Conservation (phyloP, 495 filamentous ascomycete genomes). For the Aspergillus cavernicola region DNA sequence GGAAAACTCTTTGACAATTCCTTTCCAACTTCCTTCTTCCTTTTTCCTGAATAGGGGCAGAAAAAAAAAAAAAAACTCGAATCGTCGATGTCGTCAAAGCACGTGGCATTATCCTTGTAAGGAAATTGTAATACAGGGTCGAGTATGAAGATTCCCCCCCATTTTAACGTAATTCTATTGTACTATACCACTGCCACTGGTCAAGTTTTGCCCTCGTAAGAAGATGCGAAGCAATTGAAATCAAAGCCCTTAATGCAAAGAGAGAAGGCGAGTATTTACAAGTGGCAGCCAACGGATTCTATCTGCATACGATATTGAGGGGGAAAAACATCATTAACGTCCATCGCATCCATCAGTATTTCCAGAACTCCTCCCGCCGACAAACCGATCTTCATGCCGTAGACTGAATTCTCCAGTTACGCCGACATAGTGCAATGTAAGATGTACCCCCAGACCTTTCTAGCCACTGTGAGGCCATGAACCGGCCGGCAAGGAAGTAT, state of each 20-base stretch:
- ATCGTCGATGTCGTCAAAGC: background rate
- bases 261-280: conserved; percentile 3
- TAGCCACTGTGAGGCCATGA: background rate
- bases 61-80: conserved; percentile 1
- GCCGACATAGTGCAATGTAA: conserved; percentile 17
- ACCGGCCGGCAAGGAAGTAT: conserved; percentile 3
- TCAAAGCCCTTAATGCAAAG: background rate
- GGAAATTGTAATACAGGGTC: background rate
- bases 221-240: background rate
- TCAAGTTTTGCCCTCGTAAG: background rate
- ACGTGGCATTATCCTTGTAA: background rate
- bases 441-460: background rate
- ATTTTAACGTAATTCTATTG: too few species aligned
- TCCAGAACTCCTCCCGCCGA: conserved; percentile 17
- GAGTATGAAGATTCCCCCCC: background rate
- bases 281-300: conserved; percentile 16
- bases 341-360: conserved; percentile 14
- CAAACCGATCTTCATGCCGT: conserved; percentile 11
- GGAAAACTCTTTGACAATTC: background rate
- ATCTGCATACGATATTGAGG: conserved; percentile 17
- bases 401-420: conserved; percentile 12
- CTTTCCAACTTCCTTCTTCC: too few species aligned
- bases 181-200: too few species aligned
- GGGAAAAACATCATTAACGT: conserved; percentile 7
- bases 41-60: conserved; percentile 3